Evolutionary conservation across 352 stramenopile species (phyloP).

Genomic region (Phytophthora agathidicida): DNA sequence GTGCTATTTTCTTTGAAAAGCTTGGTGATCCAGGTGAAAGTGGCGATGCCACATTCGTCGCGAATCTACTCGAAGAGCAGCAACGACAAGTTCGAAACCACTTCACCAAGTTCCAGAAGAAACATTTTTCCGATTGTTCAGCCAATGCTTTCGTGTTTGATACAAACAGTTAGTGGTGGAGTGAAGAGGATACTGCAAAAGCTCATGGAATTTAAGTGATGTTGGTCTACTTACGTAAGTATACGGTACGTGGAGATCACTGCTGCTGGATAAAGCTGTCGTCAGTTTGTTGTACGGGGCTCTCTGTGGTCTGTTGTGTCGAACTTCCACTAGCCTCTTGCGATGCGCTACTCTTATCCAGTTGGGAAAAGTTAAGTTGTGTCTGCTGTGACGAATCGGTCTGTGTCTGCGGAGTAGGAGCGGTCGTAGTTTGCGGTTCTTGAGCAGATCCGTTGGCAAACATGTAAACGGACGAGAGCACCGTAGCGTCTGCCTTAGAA

Average conservation of each 20-base stretch:
- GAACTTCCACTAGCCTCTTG: neutral
- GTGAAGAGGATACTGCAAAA: too few relatives aligned
- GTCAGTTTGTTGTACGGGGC: neutral
- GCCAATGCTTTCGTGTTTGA: neutral
- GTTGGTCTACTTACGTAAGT: too few relatives aligned
- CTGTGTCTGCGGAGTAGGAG: neutral
- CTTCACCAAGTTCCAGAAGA: slow-evolving; percentile 13
- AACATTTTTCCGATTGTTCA: neutral
- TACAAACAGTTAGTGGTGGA: neutral
- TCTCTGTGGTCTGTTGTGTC: neutral
- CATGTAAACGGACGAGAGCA: slow-evolving; percentile 30
- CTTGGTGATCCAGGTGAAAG: slow-evolving; percentile 8
- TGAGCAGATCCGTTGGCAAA: slow-evolving; percentile 12
- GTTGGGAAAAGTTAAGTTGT: slow-evolving; percentile 10
- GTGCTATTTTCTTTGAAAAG: slow-evolving; percentile 14
- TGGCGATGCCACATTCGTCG: slow-evolving; percentile 19
- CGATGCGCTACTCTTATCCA: slow-evolving; percentile 3
- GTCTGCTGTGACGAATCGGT: neutral
- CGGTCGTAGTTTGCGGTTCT: neutral
- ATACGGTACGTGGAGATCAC: too few relatives aligned
- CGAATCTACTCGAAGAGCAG: slow-evolving; percentile 16
- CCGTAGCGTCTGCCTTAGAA: slow-evolving; percentile 23
- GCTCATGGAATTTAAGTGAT: too few relatives aligned
- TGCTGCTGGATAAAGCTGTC: neutral
- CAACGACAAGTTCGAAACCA: slow-evolving; percentile 12